Percentiles rank a stretch among this genome's conserved stretches.
Conservation (phyloP, 208 protist genomes). For the Acanthamoeba royreba region DNA sequence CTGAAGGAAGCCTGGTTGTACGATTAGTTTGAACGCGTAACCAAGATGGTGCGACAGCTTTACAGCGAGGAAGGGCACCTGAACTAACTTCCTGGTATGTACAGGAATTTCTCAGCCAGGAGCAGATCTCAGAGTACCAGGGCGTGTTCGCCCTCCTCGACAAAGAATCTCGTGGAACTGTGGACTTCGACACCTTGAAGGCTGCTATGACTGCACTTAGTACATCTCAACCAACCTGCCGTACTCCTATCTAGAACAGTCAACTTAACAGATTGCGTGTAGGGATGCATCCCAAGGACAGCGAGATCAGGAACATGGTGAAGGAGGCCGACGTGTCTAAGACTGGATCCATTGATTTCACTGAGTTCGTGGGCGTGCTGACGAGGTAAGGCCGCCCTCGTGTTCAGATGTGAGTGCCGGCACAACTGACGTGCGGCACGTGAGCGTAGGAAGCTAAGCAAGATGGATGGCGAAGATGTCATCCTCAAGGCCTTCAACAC, state of each 20-base stretch:
- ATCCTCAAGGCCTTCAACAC: constrained; percentile 48
- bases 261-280: too few relatives aligned
- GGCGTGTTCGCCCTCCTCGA: constrained; percentile 41
- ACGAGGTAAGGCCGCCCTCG: not conserved
- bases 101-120: constrained; percentile 47
- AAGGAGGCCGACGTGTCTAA: constrained; percentile 44
- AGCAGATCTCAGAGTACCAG: constrained; percentile 45
- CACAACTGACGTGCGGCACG: not conserved
- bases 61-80: not conserved
- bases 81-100: not conserved
- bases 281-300: constrained; percentile 50
- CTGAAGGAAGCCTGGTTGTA: too few relatives aligned
- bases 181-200: constrained; percentile 31
- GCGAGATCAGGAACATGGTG: constrained; percentile 13
- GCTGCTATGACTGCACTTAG: not conserved
- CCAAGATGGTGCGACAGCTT: not conserved
- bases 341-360: constrained; percentile 43
- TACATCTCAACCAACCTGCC: not conserved
- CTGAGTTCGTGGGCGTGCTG: not conserved
- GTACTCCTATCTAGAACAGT: not conserved
- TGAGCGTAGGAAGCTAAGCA: constrained; percentile 3
- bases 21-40: not conserved
- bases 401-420: not conserved
- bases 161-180: not conserved
- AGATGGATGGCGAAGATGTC: constrained; percentile 29